Base-by-base conservation (phyloP, 805 yeast genomes). In the Groenewaldozyma tartarivorans region DNA sequence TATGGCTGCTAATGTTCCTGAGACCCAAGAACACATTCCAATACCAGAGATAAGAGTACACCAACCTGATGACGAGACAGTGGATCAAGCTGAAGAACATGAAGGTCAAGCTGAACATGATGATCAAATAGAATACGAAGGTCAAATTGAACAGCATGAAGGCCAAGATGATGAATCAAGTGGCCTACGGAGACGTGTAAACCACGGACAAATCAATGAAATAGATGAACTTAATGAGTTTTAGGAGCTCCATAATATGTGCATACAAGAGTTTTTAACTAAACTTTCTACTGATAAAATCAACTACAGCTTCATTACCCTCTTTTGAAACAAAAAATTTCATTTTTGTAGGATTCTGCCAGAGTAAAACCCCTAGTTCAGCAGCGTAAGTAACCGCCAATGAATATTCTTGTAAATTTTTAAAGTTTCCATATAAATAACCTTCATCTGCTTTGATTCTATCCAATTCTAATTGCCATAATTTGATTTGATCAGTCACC, bases 381-480 rank as follows among this genome's bases (percentile, higher is more conserved):
- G 76, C 76, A 4, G 96, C 95, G 54, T 88, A 92, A 38, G 73
- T 73, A 33, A 75, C 72, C 29, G 86, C 67, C 18, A 74, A 65
- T 26, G 79, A 82, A 58, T 75, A 92, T 58, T 92, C 97, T 46
- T 75, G 73, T 40, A 74, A 81, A 45, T 70, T 80, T 19, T 79
- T 68, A 58, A 92, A 92, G 52, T 90, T 96, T 43, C 85, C 80
- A 63, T 84, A 92, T 35, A 92, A 61, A 44, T 80, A 87, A 0
- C 99, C 99, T 21, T 79, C 85, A 38, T 77, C 82, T 1, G 92
- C 75, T 50, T 82, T 79, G 48, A 92, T 84, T 62, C 99, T 74
- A 59, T 92, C 97, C 64, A 88, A 63, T 58, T 92, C 99, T 45
- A 92, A 67, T 64, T 92, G 97, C 99, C 99, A 92, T 40, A 92